These are phyloP conservation scores for Sequoiadendron giganteum DNA, from an alignment of 75 land plant genomes.

Conservation along the genomic window DNA sequence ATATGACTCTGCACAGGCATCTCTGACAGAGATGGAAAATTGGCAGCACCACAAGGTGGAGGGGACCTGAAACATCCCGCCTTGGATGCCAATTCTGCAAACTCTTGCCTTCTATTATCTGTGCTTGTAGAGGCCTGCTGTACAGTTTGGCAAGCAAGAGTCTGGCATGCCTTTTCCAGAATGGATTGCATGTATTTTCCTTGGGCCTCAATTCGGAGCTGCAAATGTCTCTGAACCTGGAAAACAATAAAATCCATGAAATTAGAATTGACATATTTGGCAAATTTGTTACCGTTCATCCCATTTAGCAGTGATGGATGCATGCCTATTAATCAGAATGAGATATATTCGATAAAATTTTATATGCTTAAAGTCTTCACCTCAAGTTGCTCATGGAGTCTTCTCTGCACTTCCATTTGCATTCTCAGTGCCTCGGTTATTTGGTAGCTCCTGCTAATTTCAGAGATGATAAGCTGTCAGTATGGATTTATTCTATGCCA, in stretches of 20 bases:
- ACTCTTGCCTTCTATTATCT: conserved; percentile 40
- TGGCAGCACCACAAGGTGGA: not conserved
- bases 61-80: conserved; percentile 16
- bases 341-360: not conserved
- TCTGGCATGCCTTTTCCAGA: conserved; percentile 90
- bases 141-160: conserved; percentile 61
- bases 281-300: not conserved
- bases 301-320: not conserved
- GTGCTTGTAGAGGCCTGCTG: conserved; percentile 39
- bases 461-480: not conserved
- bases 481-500: not conserved
- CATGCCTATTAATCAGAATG: not conserved
- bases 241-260: not conserved
- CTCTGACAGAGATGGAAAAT: not conserved
- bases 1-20: not conserved
- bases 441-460: conserved; percentile 43
- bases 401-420: conserved; percentile 98
- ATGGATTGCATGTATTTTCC: conserved; percentile 97
- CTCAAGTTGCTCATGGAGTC: conserved; percentile 94
- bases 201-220: conserved; percentile 94
- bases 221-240: conserved; percentile 93
- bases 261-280: not conserved
- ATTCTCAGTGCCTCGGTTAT: conserved; percentile 75
- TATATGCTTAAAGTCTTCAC: conserved; percentile 22
- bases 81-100: conserved; percentile 35